Evolutionary conservation across 495 filamentous ascomycete genomes (phyloP).

Genomic region (Usnea hakonensis): DNA sequence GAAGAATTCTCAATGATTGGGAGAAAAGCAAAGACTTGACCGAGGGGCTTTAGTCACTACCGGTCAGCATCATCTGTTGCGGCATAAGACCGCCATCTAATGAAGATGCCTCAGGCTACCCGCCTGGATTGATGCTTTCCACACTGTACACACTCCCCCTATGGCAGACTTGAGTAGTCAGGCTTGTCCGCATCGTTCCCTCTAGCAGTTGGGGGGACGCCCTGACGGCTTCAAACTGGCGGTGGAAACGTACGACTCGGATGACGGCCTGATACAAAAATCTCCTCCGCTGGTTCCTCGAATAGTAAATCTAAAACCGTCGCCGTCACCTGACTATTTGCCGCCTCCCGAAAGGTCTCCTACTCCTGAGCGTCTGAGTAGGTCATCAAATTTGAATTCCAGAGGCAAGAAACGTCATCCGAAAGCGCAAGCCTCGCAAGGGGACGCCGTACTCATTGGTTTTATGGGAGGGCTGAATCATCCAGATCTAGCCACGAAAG

Average conservation of each 20-base stretch:
- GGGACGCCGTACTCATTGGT: slow-evolving; percentile 43
- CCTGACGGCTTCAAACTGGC: slow-evolving; percentile 25
- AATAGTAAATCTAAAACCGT: slow-evolving; percentile 25
- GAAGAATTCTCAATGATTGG: not conserved
- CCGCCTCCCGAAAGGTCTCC: slow-evolving; percentile 18
- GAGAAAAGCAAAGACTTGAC: not conserved
- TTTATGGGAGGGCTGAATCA: slow-evolving; percentile 37
- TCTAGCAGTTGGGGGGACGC: slow-evolving; percentile 20
- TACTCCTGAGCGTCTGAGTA: slow-evolving; percentile 21
- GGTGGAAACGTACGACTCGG: slow-evolving; percentile 37
- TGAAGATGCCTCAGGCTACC: not conserved
- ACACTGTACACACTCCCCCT: not conserved
- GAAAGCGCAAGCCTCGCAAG: slow-evolving; percentile 32
- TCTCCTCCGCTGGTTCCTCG: slow-evolving; percentile 25
- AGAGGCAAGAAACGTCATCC: slow-evolving; percentile 32
- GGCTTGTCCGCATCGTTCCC: slow-evolving; percentile 1
- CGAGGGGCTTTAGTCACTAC: not conserved
- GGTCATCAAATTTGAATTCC: slow-evolving; percentile 14
- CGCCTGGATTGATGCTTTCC: not conserved
- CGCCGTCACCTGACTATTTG: slow-evolving; percentile 26
- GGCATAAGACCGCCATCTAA: not conserved
- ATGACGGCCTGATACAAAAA: slow-evolving; percentile 33
- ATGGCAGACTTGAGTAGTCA: slow-evolving; percentile 7
- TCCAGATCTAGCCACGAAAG: slow-evolving; percentile 37
- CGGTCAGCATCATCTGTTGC: not conserved